phyloP scores from a whole-genome alignment of 805 yeast species.

The Maudiozyma serrabonitensis region DNA sequence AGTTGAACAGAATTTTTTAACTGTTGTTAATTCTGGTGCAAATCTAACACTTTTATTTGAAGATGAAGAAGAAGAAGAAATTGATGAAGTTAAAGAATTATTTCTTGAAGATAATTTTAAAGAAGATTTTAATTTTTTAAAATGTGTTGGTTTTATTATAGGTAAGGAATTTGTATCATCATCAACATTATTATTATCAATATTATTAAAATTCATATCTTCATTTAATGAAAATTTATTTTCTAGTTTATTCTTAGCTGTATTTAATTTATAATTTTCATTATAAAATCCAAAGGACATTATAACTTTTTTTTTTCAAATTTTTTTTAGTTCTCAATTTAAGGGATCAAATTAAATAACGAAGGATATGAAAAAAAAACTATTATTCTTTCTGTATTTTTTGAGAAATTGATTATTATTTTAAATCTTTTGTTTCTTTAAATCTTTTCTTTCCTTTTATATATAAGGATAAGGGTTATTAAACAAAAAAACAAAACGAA shows the following conservation, averaged over 20 bases:
- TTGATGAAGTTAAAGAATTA: conserved; percentile 4
- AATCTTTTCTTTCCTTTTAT: no score
- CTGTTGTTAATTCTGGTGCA: conserved; percentile 50
- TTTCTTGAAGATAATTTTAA: conserved; percentile 13
- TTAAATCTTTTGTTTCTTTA: no score
- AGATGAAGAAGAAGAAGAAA: conserved; percentile 11
- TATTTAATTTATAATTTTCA: not conserved
- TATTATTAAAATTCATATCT: not conserved
- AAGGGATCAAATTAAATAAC: not conserved
- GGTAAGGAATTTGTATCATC: not conserved
- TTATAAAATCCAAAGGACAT: not conserved
- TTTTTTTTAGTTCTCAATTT: not conserved
- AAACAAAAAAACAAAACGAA: no score
- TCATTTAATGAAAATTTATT: not conserved
- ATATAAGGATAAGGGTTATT: no score
- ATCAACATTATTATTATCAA: not conserved
- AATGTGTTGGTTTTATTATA: not conserved
- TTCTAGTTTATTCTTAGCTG: not conserved
- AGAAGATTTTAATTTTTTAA: conserved; percentile 19
- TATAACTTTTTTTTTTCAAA: not conserved
- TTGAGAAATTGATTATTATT: no score
- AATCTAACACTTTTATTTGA: conserved; percentile 52
- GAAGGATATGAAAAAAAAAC: not conserved
- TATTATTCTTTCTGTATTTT: no score
- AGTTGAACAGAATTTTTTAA: conserved; percentile 52